phyloP scores from a whole-genome alignment of 352 stramenopile genomes.

The Phytophthora cactorum region DNA sequence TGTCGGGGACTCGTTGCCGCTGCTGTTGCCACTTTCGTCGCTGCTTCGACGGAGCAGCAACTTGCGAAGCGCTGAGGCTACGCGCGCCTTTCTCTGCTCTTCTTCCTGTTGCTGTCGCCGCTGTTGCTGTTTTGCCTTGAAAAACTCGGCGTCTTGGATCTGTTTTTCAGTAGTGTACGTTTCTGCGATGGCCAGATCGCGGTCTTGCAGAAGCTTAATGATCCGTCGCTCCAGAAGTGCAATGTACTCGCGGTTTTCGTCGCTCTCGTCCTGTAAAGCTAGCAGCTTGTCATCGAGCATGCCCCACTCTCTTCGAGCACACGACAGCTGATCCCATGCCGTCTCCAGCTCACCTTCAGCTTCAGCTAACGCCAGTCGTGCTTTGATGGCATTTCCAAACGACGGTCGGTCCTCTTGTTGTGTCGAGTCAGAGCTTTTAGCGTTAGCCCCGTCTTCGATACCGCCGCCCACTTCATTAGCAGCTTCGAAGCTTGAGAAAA shows the following conservation, averaged over 20 bases:
- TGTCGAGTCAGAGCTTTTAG: constrained; percentile 3
- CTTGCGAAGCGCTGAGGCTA: constrained; percentile 25
- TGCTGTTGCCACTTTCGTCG: constrained; percentile 15
- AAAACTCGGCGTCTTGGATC: constrained; percentile 64
- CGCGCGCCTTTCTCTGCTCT: constrained; percentile 21
- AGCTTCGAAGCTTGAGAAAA: constrained; percentile 4
- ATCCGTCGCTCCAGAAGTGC: constrained; percentile 72
- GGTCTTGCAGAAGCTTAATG: constrained; percentile 76
- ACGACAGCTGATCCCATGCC: constrained; percentile 52
- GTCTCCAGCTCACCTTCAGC: constrained; percentile 57
- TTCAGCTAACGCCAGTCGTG: constrained; percentile 45
- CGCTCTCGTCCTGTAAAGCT: constrained; percentile 48
- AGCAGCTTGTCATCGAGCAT: constrained; percentile 50
- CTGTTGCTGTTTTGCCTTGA: constrained; percentile 43
- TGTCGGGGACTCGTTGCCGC: constrained; percentile 12
- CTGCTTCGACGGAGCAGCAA: constrained; percentile 24
- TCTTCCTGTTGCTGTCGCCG: constrained; percentile 24
- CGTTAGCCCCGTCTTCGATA: not conserved
- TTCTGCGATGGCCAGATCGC: constrained; percentile 72
- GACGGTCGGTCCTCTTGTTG: constrained; percentile 3
- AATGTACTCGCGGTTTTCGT: constrained; percentile 56
- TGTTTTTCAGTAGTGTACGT: constrained; percentile 75
- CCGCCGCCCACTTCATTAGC: constrained; percentile 5
- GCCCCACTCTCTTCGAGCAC: constrained; percentile 51
- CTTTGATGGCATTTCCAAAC: constrained; percentile 24